These are phyloP conservation scores for Paraphaeosphaeria sporulosa DNA, from an alignment of 2,329 filamentous ascomycete species.

Conservation along the genomic window DNA sequence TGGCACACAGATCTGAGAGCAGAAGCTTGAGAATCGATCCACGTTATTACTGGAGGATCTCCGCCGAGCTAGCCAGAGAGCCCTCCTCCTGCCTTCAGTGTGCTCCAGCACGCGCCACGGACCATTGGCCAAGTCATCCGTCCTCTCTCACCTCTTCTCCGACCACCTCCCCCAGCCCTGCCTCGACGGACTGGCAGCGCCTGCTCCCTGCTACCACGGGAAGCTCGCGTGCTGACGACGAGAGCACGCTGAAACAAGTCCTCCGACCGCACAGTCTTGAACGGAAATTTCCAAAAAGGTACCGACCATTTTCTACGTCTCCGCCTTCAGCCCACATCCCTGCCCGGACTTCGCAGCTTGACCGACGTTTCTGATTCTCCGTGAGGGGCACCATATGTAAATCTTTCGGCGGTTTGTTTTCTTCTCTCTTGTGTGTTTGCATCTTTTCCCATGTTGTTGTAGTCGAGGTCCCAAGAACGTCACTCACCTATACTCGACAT, in stretches of 20 bases:
- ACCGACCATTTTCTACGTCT: constrained; percentile 30
- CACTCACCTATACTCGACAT: constrained; percentile 43
- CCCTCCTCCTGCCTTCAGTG: constrained; percentile 39
- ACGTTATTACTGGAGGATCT: constrained; percentile 50
- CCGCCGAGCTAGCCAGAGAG: constrained; percentile 41
- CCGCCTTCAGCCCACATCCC: constrained; percentile 22
- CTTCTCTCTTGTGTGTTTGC: constrained; percentile 18
- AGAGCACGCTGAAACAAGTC: constrained; percentile 18
- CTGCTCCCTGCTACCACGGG: constrained; percentile 14
- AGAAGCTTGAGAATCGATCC: constrained; percentile 44
- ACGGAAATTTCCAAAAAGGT: constrained; percentile 34
- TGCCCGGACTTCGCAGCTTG: constrained; percentile 28
- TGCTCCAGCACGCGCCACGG: constrained; percentile 30
- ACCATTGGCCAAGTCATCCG: constrained; percentile 27
- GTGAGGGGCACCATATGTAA: constrained; percentile 27
- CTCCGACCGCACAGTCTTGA: constrained; percentile 19
- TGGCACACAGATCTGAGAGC: constrained; percentile 43
- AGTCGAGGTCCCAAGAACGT: constrained; percentile 28
- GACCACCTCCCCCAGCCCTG: constrained; percentile 23
- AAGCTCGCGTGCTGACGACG: constrained; percentile 15
- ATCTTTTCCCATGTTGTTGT: constrained; percentile 19
- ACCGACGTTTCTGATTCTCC: constrained; percentile 27
- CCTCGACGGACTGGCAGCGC: constrained; percentile 15
- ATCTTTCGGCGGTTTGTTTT: constrained; percentile 22
- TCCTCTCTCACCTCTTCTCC: constrained; percentile 26